These are phyloP conservation scores for Exophiala mesophila DNA, from an alignment of 2,329 filamentous ascomycete species.

Conservation along the genomic window DNA sequence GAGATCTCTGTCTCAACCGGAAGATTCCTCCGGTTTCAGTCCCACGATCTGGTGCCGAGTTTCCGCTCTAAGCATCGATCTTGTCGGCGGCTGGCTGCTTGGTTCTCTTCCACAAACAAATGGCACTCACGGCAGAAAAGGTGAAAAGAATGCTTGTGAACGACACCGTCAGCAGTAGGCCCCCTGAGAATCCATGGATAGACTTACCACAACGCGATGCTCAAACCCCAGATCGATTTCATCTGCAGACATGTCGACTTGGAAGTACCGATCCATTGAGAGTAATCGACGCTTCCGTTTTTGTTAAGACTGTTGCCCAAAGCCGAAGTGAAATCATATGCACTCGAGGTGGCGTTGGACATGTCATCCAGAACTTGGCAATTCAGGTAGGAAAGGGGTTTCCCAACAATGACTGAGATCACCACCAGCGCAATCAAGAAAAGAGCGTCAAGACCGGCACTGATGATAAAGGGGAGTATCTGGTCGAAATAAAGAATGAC, in stretches of 20 bases:
- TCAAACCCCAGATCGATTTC: slow-evolving; percentile 82
- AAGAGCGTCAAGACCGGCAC: slow-evolving; percentile 59
- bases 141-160: slow-evolving; percentile 57
- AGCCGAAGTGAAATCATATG: slow-evolving; percentile 51
- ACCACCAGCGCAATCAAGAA: slow-evolving; percentile 74
- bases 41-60: too few relatives aligned
- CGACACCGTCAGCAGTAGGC: slow-evolving; percentile 9
- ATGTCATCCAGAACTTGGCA: slow-evolving; percentile 56
- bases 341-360: slow-evolving; percentile 43
- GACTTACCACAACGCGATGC: slow-evolving; percentile 67
- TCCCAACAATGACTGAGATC: slow-evolving; percentile 70
- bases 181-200: not conserved
- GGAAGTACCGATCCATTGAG: slow-evolving; percentile 55
- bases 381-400: slow-evolving; percentile 71
- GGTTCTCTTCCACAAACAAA: slow-evolving; percentile 59
- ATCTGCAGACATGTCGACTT: slow-evolving; percentile 71
- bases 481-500: slow-evolving; percentile 77
- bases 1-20: too few relatives aligned
- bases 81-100: slow-evolving; percentile 47
- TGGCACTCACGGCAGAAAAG: slow-evolving; percentile 55
- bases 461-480: slow-evolving; percentile 69
- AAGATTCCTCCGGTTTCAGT: too few relatives aligned
- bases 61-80: slow-evolving; percentile 47
- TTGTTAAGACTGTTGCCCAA: slow-evolving; percentile 49
- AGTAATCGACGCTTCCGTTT: slow-evolving; percentile 47